Conservation (phyloP, 2,329 filamentous ascomycete species). For the Calonectria honghensis region DNA sequence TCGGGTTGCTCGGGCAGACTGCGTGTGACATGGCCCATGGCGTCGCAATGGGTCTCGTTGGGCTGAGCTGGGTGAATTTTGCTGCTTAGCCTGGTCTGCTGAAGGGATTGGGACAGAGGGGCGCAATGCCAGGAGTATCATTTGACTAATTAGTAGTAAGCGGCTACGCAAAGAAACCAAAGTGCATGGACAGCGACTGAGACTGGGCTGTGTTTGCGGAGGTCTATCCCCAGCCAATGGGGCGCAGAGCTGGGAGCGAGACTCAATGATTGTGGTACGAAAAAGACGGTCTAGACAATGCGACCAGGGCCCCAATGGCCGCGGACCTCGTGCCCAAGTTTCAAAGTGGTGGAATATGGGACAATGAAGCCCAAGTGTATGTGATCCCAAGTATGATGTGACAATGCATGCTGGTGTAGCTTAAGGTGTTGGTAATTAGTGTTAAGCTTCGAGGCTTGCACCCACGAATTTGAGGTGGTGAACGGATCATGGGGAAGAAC, state of each 20-base stretch:
- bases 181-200: slow-evolving; percentile 18
- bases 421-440: background rate
- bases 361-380: slow-evolving; percentile 27
- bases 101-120: slow-evolving; percentile 9
- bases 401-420: background rate
- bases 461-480: background rate
- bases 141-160: slow-evolving; percentile 2
- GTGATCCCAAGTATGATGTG: background rate
- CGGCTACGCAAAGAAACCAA: slow-evolving; percentile 20
- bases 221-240: slow-evolving; percentile 7
- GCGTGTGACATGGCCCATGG: background rate
- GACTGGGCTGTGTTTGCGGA: slow-evolving; percentile 26
- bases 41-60: background rate
- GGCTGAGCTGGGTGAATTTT: background rate
- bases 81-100: background rate
- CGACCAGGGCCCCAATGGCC: slow-evolving; percentile 10
- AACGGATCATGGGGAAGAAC: background rate
- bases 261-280: background rate
- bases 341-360: slow-evolving; percentile 14
- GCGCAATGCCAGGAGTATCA: background rate
- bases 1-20: slow-evolving; percentile 14
- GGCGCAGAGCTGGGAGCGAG: background rate
- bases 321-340: slow-evolving; percentile 9
- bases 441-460: slow-evolving; percentile 9
- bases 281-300: slow-evolving; percentile 16